Conservation (phyloP, 2,329 filamentous ascomycete species). For the Fusarium mundagurra region DNA sequence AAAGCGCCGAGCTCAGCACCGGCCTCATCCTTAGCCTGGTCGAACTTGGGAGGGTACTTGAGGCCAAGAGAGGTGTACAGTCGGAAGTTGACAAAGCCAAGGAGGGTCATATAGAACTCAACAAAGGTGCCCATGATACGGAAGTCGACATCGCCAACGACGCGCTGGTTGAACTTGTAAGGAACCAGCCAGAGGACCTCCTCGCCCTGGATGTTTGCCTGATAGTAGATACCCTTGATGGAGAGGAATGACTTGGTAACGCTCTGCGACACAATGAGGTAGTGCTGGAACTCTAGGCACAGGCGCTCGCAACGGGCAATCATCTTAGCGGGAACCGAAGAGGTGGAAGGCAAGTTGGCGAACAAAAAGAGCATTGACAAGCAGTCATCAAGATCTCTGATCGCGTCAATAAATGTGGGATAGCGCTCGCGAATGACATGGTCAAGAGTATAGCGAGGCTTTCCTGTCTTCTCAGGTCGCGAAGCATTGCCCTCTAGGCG, state of each 20-base stretch:
- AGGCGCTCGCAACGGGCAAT: constrained; percentile 94
- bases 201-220: constrained; percentile 96
- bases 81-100: constrained; percentile 96
- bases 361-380: constrained; percentile 97
- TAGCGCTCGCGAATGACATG: constrained; percentile 99
- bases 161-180: constrained; percentile 96
- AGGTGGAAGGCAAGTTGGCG: constrained; percentile 91
- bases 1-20: constrained; percentile 92
- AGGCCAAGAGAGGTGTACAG: constrained; percentile 91
- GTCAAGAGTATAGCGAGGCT: constrained; percentile 89
- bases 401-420: constrained; percentile 92
- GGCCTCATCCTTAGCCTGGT: constrained; percentile 84
- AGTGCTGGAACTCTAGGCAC: constrained; percentile 97
- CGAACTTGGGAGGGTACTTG: constrained; percentile 96
- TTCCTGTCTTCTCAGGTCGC: constrained; percentile 89
- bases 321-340: constrained; percentile 91
- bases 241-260: constrained; percentile 96
- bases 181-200: constrained; percentile 97
- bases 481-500: constrained; percentile 87
- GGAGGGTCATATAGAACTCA: constrained; percentile 96
- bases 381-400: constrained; percentile 95
- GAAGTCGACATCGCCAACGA: constrained; percentile 95
- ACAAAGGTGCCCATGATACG: constrained; percentile 99
- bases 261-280: constrained; percentile 90
- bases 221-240: constrained; percentile 99